Conservation (phyloP, 768 basidiomycete species). For the Mycena vitilis region DNA sequence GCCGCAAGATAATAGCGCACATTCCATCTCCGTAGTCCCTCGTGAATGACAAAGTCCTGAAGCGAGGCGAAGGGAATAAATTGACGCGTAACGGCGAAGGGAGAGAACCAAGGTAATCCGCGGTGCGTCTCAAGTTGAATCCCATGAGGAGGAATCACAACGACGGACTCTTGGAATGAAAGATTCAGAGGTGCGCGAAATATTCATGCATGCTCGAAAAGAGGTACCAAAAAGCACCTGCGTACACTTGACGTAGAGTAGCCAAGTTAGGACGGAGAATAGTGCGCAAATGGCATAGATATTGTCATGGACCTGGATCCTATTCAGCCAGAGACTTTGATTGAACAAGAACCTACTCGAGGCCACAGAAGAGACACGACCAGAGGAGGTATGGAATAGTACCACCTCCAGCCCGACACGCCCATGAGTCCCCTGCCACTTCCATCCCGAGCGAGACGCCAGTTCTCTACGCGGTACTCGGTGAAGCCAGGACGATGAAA, state of each 20-base stretch:
- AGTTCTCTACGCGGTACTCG: conserved; percentile 73
- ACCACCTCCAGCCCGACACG: conserved; percentile 48
- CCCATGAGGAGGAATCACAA: conserved; percentile 74
- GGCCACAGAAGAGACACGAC: conserved; percentile 49
- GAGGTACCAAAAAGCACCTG: conserved; percentile 61
- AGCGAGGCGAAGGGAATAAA: conserved; percentile 71
- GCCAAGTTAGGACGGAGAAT: conserved; percentile 33
- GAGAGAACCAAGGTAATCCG: conserved; percentile 58
- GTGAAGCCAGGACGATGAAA: conserved; percentile 57
- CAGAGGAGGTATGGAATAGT: conserved; percentile 49
- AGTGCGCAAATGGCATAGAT: conserved; percentile 24
- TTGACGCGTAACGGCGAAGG: conserved; percentile 52
- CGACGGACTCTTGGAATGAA: conserved; percentile 70
- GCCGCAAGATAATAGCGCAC: conserved; percentile 75
- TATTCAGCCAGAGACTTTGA: conserved; percentile 27
- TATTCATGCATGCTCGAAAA: conserved; percentile 1
- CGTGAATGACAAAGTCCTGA: conserved; percentile 77
- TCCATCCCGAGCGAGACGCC: conserved; percentile 57
- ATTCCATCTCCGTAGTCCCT: conserved; percentile 79
- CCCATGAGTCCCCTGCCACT: conserved; percentile 46
- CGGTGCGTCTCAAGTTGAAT: conserved; percentile 80
- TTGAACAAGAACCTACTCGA: conserved; percentile 38
- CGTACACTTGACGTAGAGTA: conserved; percentile 52
- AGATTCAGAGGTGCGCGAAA: conserved; percentile 19
- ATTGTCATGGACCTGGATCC: conserved; percentile 36